Conservation (phyloP, 2,329 filamentous ascomycete species). For the Talaromyces rugulosus region DNA sequence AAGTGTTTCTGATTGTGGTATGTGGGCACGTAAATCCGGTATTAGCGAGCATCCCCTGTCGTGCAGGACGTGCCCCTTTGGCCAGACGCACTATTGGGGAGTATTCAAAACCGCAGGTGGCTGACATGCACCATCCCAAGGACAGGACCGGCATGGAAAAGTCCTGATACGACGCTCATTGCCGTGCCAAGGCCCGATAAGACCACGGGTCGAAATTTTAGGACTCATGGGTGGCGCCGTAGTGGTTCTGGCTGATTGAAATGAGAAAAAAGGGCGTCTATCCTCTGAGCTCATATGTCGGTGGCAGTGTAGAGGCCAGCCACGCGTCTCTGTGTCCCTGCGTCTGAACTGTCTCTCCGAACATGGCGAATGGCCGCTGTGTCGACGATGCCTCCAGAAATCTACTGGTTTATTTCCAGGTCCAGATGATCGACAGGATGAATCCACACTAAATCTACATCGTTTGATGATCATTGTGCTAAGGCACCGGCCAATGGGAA, state of each 20-base stretch:
- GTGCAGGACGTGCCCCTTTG: background rate
- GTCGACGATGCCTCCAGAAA: background rate
- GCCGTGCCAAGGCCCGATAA: background rate
- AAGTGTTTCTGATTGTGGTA: background rate
- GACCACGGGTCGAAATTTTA: background rate
- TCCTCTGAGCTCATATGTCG: background rate
- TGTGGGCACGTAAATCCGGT: background rate
- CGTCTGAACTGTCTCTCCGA: background rate
- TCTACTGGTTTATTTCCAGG: background rate
- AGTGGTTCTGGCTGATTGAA: background rate
- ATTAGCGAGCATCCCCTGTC: background rate
- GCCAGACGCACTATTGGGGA: background rate
- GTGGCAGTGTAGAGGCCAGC: background rate
- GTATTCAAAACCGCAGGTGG: background rate
- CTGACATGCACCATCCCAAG: background rate
- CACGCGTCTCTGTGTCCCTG: background rate
- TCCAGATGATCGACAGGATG: background rate
- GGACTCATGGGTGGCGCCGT: background rate
- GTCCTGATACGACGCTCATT: background rate
- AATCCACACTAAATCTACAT: background rate
- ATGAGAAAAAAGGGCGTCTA: background rate
- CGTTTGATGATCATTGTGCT: background rate
- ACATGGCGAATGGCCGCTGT: background rate
- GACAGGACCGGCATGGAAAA: background rate
- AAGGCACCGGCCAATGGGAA: background rate